Percentiles rank a stretch among this genome's conserved stretches.
Evolutionary conservation across 2,329 filamentous ascomycete species (phyloP).

Genomic region (Pseudogymnoascus verrucosus): DNA sequence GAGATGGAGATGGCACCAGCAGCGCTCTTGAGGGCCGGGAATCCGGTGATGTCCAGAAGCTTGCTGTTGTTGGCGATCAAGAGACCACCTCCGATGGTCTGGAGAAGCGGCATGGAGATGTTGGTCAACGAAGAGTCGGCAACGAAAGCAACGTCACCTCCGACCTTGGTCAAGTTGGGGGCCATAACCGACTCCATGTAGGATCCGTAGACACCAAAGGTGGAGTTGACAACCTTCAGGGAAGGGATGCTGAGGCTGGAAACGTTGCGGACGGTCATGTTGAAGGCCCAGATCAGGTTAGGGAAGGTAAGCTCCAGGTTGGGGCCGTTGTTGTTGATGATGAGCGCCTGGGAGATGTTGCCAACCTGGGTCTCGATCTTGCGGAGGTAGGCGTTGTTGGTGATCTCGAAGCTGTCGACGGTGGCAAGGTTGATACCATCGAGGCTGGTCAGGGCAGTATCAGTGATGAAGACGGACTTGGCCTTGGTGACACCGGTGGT

Average conservation of each 20-base stretch:
- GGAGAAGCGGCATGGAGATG: constrained; percentile 65
- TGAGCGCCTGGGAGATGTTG: constrained; percentile 64
- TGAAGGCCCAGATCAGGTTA: constrained; percentile 68
- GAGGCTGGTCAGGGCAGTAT: constrained; percentile 75
- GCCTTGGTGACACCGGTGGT: constrained; percentile 56
- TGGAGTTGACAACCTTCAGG: constrained; percentile 65
- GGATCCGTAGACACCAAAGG: constrained; percentile 77
- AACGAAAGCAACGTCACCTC: constrained; percentile 53
- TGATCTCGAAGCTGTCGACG: constrained; percentile 69
- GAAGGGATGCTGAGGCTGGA: constrained; percentile 65
- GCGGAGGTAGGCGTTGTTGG: constrained; percentile 80
- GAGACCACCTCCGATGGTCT: constrained; percentile 67
- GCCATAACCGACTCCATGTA: constrained; percentile 52
- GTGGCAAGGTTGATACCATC: constrained; percentile 71
- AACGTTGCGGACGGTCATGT: constrained; percentile 77
- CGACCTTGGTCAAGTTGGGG: constrained; percentile 63
- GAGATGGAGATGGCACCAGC: constrained; percentile 76
- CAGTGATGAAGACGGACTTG: constrained; percentile 63
- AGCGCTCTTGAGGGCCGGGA: constrained; percentile 61
- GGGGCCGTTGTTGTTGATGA: constrained; percentile 72
- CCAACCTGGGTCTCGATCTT: constrained; percentile 68
- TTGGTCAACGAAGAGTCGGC: constrained; percentile 59
- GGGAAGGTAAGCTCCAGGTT: constrained; percentile 65
- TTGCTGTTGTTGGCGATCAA: constrained; percentile 85
- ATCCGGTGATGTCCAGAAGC: constrained; percentile 55